Percentiles rank a stretch among this genome's conserved stretches.
Evolutionary conservation across 2,329 filamentous ascomycete genomes (phyloP).

Genomic region (Epichloe sp.): DNA sequence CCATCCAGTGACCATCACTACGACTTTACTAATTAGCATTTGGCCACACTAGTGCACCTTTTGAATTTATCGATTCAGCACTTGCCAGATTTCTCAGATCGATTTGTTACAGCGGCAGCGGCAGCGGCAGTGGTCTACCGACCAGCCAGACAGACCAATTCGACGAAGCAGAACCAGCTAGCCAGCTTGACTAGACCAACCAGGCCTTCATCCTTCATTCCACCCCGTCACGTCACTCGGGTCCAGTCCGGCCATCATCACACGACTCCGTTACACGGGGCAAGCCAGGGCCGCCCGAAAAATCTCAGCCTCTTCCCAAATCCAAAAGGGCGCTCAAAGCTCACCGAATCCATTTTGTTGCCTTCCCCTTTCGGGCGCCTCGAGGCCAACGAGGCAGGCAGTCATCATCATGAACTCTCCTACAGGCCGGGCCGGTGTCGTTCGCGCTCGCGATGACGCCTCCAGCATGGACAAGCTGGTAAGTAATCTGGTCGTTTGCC

Average conservation of each 20-base stretch:
- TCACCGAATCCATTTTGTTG: conserved; percentile 1
- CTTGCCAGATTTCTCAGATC: too few species aligned
- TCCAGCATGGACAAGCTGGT: conserved; percentile 46
- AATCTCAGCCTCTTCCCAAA: conserved; percentile 5
- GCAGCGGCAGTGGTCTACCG: background rate
- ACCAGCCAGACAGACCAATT: background rate
- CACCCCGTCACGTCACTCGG: conserved; percentile 11
- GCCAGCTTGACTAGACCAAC: too few species aligned
- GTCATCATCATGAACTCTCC: conserved; percentile 24
- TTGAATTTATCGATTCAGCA: too few species aligned
- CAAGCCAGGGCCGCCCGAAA: conserved; percentile 4
- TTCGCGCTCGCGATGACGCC: conserved; percentile 39
- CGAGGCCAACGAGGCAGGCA: conserved; percentile 7
- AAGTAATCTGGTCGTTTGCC: conserved; percentile 20
- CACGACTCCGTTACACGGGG: conserved; percentile 9
- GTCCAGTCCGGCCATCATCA: conserved; percentile 9
- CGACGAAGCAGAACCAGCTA: too few species aligned
- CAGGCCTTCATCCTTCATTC: conserved; percentile 9
- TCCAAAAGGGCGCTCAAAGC: background rate
- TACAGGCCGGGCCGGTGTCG: conserved; percentile 43
- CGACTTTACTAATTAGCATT: too few species aligned
- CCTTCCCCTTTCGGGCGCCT: conserved; percentile 8
- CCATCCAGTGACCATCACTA: too few species aligned
- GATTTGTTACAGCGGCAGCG: too few species aligned
- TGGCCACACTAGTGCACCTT: too few species aligned